Base-by-base conservation (phyloP, 2,329 filamentous ascomycete species). In the Endoconidiophora laricicola region DNA sequence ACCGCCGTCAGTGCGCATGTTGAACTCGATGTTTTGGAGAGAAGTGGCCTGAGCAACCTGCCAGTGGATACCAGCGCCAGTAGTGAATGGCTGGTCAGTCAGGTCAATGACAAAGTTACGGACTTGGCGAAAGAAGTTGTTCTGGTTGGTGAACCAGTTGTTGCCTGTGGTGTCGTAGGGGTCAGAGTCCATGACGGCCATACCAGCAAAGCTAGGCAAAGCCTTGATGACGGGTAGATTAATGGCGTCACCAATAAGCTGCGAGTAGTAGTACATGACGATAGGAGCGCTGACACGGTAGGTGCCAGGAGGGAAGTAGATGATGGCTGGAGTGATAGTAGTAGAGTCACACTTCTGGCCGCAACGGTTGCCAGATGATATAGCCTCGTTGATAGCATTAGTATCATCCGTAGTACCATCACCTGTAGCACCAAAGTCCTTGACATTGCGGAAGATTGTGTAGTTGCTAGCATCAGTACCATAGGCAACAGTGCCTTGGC, bases 221-320 rank as follows among this genome's bases (percentile, higher is more conserved):
- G 83, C 82, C 68, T 90, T 86, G 63, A 95, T 71, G 0, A 80
- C 81, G 0, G 90, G 87, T 12, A 81, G 65, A 55, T 74, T 70
- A 58, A 76, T 61, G 45, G 81, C 79, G 67, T 96, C 87, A 52
- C 90, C 90, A 36, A 95, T 72, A 54, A 96, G 77, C 63, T 95
- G 87, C 7, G 88, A 94, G 69, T 94, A 94, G 72, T 96, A 96
- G 65, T 81, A 82, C 62, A 87, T 82, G 47, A 87, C 66, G 56
- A 96, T 77, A 20, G 90, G 85, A 59, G 71, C 74, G 61, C 79
- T 86, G 58, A 96, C 80, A 16, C 83, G 60, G 61, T 95, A 96
- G 51, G 79, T 93, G 56, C 90, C 88, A 9, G 85, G 71, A 38
- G 87, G 88, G 69, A 96, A 94, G 70, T 94, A 96, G 48, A 96